Percentiles rank a stretch among this genome's conserved stretches.
These are phyloP conservation scores for Rhodosporidiobolus sp. DNA, from an alignment of 768 basidiomycete genomes.

Conservation along the genomic window DNA sequence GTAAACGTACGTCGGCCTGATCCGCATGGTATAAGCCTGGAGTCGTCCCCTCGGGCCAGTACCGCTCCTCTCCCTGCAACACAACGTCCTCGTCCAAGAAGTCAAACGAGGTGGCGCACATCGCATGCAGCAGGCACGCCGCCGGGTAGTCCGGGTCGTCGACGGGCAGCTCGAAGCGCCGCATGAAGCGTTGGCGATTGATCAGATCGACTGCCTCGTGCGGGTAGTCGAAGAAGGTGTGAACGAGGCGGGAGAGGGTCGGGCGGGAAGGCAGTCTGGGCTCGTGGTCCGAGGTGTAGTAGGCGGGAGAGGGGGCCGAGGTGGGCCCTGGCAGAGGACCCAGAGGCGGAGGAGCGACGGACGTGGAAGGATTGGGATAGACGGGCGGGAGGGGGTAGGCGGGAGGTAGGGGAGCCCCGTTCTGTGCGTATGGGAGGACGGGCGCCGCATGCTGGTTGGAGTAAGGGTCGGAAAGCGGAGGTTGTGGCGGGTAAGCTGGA, in stretches of 20 bases:
- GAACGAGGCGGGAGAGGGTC: slow-evolving; percentile 3
- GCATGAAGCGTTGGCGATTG: slow-evolving; percentile 3
- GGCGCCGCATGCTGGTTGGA: too few species aligned
- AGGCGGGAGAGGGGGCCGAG: not conserved
- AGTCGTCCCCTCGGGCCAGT: not conserved
- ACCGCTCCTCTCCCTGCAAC: slow-evolving; percentile 8
- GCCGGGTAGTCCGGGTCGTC: slow-evolving; percentile 11
- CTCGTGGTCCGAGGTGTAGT: too few species aligned
- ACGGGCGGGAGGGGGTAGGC: too few species aligned
- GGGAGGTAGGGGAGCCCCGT: too few species aligned
- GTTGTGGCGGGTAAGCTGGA: not conserved
- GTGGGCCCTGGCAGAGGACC: too few species aligned
- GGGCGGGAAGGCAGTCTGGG: slow-evolving; percentile 6
- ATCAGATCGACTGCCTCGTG: slow-evolving; percentile 16
- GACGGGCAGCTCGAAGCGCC: not conserved
- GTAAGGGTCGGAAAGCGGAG: too few species aligned
- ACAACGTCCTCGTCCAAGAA: not conserved
- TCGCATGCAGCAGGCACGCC: slow-evolving; percentile 6
- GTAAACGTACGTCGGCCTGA: not conserved
- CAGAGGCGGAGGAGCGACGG: too few species aligned
- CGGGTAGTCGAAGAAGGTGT: slow-evolving; percentile 8
- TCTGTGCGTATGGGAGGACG: too few species aligned
- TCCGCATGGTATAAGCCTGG: slow-evolving; percentile 2
- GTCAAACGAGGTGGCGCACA: not conserved
- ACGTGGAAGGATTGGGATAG: too few species aligned